Percentiles rank a stretch among this genome's conserved stretches.
phyloP scores from a whole-genome alignment of 306 rosid genomes.

The Medicago lupulina region DNA sequence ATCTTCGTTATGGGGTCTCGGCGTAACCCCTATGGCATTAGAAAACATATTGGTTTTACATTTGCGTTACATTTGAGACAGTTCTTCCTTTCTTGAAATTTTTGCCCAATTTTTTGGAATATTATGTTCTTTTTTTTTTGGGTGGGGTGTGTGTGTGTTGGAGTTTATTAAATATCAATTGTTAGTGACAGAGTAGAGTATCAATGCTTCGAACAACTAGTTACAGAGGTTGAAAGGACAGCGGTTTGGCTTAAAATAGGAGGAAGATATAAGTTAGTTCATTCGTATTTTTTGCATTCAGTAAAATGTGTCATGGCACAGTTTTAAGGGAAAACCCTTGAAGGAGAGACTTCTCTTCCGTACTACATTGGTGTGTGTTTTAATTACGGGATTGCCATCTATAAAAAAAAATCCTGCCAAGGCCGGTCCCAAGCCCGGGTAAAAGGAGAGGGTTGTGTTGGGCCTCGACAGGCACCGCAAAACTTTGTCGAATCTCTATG shows the following conservation, averaged over 20 bases:
- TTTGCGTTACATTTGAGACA: neutral
- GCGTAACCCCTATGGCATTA: neutral
- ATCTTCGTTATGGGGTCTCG: neutral
- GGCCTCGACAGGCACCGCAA: too few species aligned
- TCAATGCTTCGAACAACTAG: neutral
- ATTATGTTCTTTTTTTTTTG: neutral
- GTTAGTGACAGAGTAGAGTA: neutral
- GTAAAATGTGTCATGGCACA: neutral
- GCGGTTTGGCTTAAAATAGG: conserved; percentile 3
- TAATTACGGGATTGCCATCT: neutral
- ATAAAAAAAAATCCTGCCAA: neutral
- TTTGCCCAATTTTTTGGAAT: neutral
- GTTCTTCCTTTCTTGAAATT: neutral
- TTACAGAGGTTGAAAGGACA: neutral
- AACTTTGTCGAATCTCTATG: too few species aligned
- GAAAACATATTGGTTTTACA: neutral
- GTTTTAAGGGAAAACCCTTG: neutral
- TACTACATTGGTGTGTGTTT: neutral
- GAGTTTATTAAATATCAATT: conserved; percentile 2
- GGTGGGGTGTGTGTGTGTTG: neutral
- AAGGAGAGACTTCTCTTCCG: neutral
- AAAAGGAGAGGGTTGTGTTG: too few species aligned
- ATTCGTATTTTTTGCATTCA: neutral
- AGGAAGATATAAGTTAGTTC: neutral
- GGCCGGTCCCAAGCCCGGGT: too few species aligned